Evolutionary conservation across 768 basidiomycete genomes (phyloP), one percentile per base, ranked within the genome.

Genomic region (Boletus rubropictus): DNA sequence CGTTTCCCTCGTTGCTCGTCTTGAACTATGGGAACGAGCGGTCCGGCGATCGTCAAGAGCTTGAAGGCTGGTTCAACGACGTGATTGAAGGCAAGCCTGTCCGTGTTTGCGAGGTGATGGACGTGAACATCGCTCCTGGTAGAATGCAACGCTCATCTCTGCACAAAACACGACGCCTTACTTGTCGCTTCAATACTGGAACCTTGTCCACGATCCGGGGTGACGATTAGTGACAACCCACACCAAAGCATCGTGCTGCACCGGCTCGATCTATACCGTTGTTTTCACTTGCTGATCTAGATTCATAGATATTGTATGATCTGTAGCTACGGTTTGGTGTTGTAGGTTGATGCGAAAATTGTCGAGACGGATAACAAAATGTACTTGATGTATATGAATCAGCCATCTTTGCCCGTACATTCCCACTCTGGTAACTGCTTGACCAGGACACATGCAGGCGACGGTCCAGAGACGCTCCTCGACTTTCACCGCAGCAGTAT

Each of bases 21-120:
- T 65, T 29, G 51, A 50, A 20, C 43, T 67, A 11, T 67, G 64
- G 64, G 65, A 66, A 33, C 54, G 51, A 14, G 43, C 49, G 12
- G 51, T 67, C 12, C 52, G 64, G n/a, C 45, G 58, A 37, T 35
- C 54, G 4, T 39, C 60, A 7, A 59, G 48, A 25, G 28, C 3
- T 32, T 60, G 33, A 62, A 29, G n/a, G 5, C 22, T n/a, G 15
- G 9, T 34, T n/a, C 29, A 20, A 6, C 22, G 27, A 44, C 11
- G n/a, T 11, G 15, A n/a, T 11, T 39, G 17, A 40, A 28, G 24
- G 8, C 24, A 21, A 11, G 20, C 14, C 12, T 14, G 22, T 15
- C 36, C 24, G 15, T 9, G 11, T 5, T 12, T 29, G 12, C 24
- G 24, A 25, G 24, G 24, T 25, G 29, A 12, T 43, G 9, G n/a